Percentiles rank a stretch among this genome's conserved stretches.
phyloP scores from a whole-genome alignment of 1,284 basidiomycete species.

The Microbotryum saponariae region DNA sequence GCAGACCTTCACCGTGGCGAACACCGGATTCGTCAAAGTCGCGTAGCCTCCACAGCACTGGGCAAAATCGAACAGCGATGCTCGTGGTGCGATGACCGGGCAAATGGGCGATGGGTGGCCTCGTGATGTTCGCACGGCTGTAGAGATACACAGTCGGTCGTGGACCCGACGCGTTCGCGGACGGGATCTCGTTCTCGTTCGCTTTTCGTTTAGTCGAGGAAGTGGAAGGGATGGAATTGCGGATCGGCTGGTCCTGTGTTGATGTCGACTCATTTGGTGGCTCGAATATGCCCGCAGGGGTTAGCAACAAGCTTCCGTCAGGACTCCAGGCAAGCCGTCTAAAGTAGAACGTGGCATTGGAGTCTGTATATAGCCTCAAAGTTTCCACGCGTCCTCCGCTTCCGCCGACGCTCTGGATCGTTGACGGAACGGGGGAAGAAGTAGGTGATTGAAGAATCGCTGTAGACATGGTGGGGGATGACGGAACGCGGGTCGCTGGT shows the following conservation, averaged over 20 bases:
- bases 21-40: conserved; percentile 53
- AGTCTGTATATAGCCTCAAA: conserved; percentile 77
- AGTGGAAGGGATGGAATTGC: not conserved
- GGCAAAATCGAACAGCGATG: conserved; percentile 87
- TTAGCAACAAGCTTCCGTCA: conserved; percentile 84
- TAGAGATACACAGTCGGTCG: conserved; percentile 80
- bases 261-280: conserved; percentile 54
- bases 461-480: conserved; percentile 10
- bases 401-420: not conserved
- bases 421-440: not conserved
- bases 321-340: conserved; percentile 86
- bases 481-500: conserved; percentile 22
- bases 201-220: not conserved
- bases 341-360: conserved; percentile 93
- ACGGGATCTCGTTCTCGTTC: conserved; percentile 27
- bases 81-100: conserved; percentile 95
- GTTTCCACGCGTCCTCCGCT: conserved; percentile 4
- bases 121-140: conserved; percentile 82
- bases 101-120: conserved; percentile 84
- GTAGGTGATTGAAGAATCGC: too few relatives aligned
- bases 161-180: conserved; percentile 44
- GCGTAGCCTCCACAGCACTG: conserved; percentile 81
- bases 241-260: not conserved
- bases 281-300: conserved; percentile 93
- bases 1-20: conserved; percentile 47